These are phyloP conservation scores for Candida jianshihensis DNA, from an alignment of 805 yeast species.

Conservation along the genomic window DNA sequence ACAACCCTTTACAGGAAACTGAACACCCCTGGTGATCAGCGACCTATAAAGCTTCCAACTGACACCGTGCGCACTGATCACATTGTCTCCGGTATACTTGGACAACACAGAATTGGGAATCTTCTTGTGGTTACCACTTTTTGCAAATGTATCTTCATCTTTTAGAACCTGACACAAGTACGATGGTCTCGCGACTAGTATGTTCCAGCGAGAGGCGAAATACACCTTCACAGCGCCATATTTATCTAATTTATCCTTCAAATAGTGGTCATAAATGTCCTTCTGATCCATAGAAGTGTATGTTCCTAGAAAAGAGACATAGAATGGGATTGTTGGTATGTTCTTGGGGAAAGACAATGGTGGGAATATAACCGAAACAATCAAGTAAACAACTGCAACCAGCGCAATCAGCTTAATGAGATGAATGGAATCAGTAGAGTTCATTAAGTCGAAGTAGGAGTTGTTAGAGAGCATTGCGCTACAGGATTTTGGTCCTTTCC, in stretches of 20 bases:
- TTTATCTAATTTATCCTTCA: slow-evolving; percentile 38
- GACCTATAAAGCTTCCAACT: slow-evolving; percentile 44
- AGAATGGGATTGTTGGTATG: slow-evolving; percentile 58
- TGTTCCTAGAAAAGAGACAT: slow-evolving; percentile 43
- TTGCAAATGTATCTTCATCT: slow-evolving; percentile 44
- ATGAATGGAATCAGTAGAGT: slow-evolving; percentile 1
- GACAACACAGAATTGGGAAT: slow-evolving; percentile 49
- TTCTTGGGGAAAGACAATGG: slow-evolving; percentile 44
- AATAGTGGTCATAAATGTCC: slow-evolving; percentile 36
- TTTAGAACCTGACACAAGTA: slow-evolving; percentile 38
- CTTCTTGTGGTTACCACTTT: slow-evolving; percentile 54
- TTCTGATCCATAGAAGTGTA: slow-evolving; percentile 40
- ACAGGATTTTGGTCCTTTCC: no score
- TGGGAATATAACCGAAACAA: slow-evolving; percentile 27
- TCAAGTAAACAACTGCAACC: slow-evolving; percentile 1
- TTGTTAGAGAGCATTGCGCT: no score
- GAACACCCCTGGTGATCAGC: slow-evolving; percentile 39
- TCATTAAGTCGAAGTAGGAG: no score
- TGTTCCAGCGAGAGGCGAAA: slow-evolving; percentile 58
- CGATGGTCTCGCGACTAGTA: slow-evolving; percentile 43
- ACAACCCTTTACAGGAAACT: slow-evolving; percentile 37
- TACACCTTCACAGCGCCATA: slow-evolving; percentile 54
- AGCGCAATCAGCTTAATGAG: background rate
- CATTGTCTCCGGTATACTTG: slow-evolving; percentile 52
- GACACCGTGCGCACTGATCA: slow-evolving; percentile 51